Conservation (phyloP, 2,329 filamentous ascomycete genomes). For the Claviceps digitariae region DNA sequence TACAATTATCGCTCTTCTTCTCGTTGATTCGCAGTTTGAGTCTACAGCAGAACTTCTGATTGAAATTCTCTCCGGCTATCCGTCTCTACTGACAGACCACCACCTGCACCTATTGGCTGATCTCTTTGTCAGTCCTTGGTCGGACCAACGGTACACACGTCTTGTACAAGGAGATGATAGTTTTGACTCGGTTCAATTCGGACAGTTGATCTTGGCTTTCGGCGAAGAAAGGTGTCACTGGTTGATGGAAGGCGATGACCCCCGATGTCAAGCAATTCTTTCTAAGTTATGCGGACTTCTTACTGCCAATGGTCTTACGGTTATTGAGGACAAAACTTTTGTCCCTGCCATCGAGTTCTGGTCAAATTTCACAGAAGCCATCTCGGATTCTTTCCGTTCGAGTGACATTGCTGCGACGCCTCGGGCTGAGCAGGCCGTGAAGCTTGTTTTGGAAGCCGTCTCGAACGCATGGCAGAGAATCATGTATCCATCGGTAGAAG, state of each 20-base stretch:
- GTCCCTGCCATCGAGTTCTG: slow-evolving; percentile 68
- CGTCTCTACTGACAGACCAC: slow-evolving; percentile 43
- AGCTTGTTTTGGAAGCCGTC: slow-evolving; percentile 48
- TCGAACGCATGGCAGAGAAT: slow-evolving; percentile 57
- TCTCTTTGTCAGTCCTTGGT: slow-evolving; percentile 49
- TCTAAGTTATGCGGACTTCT: slow-evolving; percentile 51
- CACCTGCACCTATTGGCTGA: slow-evolving; percentile 44
- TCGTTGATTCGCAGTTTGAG: slow-evolving; percentile 43
- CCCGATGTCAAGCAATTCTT: slow-evolving; percentile 40
- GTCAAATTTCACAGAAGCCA: slow-evolving; percentile 60
- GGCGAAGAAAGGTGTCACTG: slow-evolving; percentile 51
- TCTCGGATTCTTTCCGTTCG: slow-evolving; percentile 44
- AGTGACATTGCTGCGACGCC: slow-evolving; percentile 29
- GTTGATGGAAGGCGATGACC: slow-evolving; percentile 38
- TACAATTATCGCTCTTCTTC: slow-evolving; percentile 46
- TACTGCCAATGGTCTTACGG: slow-evolving; percentile 50
- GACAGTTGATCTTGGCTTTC: slow-evolving; percentile 53
- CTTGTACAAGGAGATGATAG: slow-evolving; percentile 48
- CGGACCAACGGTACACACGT: slow-evolving; percentile 38
- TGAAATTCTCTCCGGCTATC: slow-evolving; percentile 52
- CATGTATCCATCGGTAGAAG: slow-evolving; percentile 46
- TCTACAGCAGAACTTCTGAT: slow-evolving; percentile 49
- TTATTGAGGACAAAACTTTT: slow-evolving; percentile 62
- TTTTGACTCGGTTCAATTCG: slow-evolving; percentile 52
- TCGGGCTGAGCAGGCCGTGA: slow-evolving; percentile 47